phyloP scores from a whole-genome alignment of 139 green algal species.

The Chlamydomonas schloesseri region DNA sequence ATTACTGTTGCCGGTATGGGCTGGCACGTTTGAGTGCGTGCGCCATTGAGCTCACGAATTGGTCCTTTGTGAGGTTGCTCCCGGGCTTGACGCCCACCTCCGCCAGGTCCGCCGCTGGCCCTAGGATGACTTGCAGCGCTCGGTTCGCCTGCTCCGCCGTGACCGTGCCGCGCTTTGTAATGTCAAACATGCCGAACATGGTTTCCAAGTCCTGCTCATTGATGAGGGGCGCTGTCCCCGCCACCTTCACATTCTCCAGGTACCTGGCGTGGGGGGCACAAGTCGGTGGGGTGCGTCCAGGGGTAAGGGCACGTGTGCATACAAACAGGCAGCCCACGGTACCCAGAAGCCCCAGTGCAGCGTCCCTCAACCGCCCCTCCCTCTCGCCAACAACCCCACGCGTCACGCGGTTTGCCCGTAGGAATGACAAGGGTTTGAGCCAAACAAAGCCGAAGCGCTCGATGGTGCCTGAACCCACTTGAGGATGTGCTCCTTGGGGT shows the following conservation, averaged over 20 bases:
- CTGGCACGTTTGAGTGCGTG: constrained; percentile 6
- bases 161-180: constrained; percentile 43
- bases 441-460: too few species aligned
- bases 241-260: constrained; percentile 30
- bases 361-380: too few species aligned
- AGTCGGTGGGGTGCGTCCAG: too few species aligned
- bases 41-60: constrained; percentile 31
- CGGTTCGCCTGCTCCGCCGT: constrained; percentile 33
- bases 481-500: constrained; percentile 30
- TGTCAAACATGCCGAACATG: constrained; percentile 59
- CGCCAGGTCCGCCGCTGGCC: constrained; percentile 16
- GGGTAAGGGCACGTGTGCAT: too few species aligned
- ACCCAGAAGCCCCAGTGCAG: too few species aligned
- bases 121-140: constrained; percentile 38
- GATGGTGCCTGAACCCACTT: background rate
- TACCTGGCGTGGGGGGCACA: too few species aligned
- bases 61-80: constrained; percentile 1
- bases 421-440: too few species aligned
- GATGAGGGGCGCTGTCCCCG: constrained; percentile 6
- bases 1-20: background rate
- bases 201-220: constrained; percentile 45
- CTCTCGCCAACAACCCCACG: too few species aligned
- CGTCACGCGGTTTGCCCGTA: too few species aligned
- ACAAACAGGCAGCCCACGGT: too few species aligned
- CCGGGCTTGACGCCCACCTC: background rate